Conservation (phyloP, 2,329 filamentous ascomycete genomes). For the Mycogone perniciosa region DNA sequence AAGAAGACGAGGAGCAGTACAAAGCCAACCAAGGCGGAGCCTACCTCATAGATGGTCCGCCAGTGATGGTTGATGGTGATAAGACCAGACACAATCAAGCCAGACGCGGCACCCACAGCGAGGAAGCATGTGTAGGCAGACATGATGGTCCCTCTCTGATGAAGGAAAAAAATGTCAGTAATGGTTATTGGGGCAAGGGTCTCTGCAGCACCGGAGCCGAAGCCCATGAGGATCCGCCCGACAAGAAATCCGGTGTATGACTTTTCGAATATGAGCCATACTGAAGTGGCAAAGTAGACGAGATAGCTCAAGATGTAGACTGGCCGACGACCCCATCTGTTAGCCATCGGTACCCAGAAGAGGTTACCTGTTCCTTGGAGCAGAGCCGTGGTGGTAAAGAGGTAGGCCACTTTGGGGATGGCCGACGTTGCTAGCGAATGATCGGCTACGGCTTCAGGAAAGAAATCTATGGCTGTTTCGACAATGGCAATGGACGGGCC, state of each 20-base stretch:
- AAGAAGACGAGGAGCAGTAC: conserved; percentile 43
- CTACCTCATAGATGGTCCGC: conserved; percentile 47
- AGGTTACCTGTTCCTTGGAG: conserved; percentile 43
- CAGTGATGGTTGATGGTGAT: conserved; percentile 44
- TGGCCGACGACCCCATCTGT: conserved; percentile 39
- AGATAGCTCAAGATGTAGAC: conserved; percentile 38
- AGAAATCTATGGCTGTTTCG: conserved; percentile 40
- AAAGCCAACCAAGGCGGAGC: conserved; percentile 42
- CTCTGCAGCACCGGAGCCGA: conserved; percentile 48
- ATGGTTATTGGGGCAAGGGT: conserved; percentile 46
- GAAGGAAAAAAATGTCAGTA: conserved; percentile 50
- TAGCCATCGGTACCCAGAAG: conserved; percentile 40
- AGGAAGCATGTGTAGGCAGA: conserved; percentile 37
- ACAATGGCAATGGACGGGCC: conserved; percentile 47
- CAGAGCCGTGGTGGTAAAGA: conserved; percentile 46
- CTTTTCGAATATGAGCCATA: conserved; percentile 39
- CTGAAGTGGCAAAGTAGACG: conserved; percentile 34
- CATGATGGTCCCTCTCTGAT: conserved; percentile 48
- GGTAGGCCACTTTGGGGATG: conserved; percentile 42
- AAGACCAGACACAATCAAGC: conserved; percentile 39
- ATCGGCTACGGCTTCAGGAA: conserved; percentile 28
- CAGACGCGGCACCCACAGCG: conserved; percentile 36
- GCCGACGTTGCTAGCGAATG: conserved; percentile 23
- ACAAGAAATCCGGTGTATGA: conserved; percentile 37
- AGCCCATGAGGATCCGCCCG: conserved; percentile 45